Percentiles rank a stretch among this genome's conserved stretches.
phyloP scores from a whole-genome alignment of 73 alveolate species.

The Paramecium sexaurelia region DNA sequence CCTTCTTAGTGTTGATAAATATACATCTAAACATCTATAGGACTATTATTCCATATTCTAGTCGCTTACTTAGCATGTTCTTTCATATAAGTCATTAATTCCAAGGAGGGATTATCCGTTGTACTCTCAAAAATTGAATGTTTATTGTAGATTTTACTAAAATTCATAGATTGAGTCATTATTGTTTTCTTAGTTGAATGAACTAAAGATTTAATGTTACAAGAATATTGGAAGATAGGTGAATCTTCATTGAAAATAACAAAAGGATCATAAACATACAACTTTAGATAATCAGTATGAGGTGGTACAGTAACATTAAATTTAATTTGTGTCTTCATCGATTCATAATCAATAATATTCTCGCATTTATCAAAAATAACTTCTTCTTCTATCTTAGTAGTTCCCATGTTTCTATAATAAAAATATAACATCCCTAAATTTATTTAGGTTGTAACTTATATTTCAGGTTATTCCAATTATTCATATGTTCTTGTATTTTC shows the following conservation, averaged over 20 bases:
- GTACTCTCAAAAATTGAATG: not conserved
- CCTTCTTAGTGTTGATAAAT: slow-evolving; percentile 6
- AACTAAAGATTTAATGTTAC: not conserved
- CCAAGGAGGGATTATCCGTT: not conserved
- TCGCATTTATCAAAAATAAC: not conserved
- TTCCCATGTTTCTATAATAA: slow-evolving; percentile 1
- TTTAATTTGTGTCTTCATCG: not conserved
- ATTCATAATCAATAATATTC: not conserved
- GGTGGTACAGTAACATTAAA: not conserved
- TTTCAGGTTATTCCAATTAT: slow-evolving; percentile 23
- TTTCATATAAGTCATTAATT: not conserved
- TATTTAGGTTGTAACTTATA: not conserved
- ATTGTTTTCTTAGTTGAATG: not conserved
- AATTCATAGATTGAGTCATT: not conserved
- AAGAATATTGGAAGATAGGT: not conserved
- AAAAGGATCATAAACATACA: not conserved
- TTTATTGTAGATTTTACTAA: not conserved
- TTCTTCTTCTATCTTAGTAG: slow-evolving; percentile 3
- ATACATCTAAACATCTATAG: not conserved
- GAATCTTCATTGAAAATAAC: not conserved
- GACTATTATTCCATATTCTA: not conserved
- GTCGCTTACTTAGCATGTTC: not conserved
- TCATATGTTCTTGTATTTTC: slow-evolving; percentile 22
- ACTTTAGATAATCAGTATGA: not conserved
- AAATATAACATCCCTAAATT: not conserved